Percentiles rank a stretch among this genome's conserved stretches.
These are phyloP conservation scores for Fusarium proliferatum DNA, from an alignment of 2,329 filamentous ascomycete species.

Conservation along the genomic window DNA sequence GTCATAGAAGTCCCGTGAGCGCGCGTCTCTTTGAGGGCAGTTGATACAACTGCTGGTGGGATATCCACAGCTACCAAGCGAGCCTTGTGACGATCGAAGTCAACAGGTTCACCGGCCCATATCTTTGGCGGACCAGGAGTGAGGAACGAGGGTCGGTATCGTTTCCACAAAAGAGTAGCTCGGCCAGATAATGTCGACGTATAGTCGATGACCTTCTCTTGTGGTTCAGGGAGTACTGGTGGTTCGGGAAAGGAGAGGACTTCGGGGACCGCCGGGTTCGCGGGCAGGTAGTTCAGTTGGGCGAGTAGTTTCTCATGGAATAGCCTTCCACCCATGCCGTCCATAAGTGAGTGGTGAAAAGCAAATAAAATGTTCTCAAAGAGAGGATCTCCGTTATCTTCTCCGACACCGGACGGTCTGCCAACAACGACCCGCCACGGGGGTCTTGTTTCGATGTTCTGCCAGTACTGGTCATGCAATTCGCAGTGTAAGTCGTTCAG, in stretches of 20 bases:
- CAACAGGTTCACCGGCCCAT: conserved; percentile 55
- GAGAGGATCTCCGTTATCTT: neutral
- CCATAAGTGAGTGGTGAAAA: conserved; percentile 64
- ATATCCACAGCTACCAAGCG: conserved; percentile 53
- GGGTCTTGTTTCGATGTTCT: conserved; percentile 53
- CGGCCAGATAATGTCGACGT: conserved; percentile 55
- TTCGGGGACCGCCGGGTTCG: neutral
- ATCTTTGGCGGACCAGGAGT: conserved; percentile 39
- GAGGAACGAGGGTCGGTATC: conserved; percentile 55
- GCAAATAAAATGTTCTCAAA: conserved; percentile 58
- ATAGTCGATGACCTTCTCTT: conserved; percentile 57
- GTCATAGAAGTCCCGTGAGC: conserved; percentile 59
- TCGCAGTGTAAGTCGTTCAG: conserved; percentile 51
- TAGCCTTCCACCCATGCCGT: conserved; percentile 60
- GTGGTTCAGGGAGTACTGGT: conserved; percentile 51
- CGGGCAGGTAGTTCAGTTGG: conserved; percentile 51
- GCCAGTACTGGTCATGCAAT: conserved; percentile 56
- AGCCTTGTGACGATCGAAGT: conserved; percentile 50
- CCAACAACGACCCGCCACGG: conserved; percentile 61
- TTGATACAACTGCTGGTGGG: conserved; percentile 39
- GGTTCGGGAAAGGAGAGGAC: conserved; percentile 44
- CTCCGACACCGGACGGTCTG: conserved; percentile 13
- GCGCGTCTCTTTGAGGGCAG: conserved; percentile 55
- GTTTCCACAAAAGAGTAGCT: conserved; percentile 53
- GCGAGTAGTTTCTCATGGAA: conserved; percentile 62